A percentile compares a stretch with the other conserved stretches of the same genome.
Evolutionary conservation across 1,139 yeast species (phyloP).

Genomic region (Debaryomyces coudertii): DNA sequence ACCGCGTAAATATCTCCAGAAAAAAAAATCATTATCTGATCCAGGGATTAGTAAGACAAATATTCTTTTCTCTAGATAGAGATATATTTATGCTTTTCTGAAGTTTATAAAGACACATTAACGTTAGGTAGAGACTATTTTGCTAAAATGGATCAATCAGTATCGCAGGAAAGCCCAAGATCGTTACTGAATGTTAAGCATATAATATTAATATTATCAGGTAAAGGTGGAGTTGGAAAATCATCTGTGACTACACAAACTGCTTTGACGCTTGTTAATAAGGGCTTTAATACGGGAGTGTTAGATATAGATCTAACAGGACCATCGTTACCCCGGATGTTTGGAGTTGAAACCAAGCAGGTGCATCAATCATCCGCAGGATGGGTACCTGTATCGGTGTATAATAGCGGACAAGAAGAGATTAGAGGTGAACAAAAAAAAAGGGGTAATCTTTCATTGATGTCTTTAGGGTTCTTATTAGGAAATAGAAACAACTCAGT

Average conservation of each 20-base stretch:
- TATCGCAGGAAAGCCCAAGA: slow-evolving; percentile 42
- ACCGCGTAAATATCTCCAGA: slow-evolving; percentile 2
- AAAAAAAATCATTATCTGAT: slow-evolving; percentile 8
- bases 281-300: slow-evolving; percentile 85
- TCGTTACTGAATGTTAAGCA: slow-evolving; percentile 71
- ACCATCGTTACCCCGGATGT: slow-evolving; percentile 95
- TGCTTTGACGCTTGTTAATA: slow-evolving; percentile 71
- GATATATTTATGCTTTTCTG: background rate
- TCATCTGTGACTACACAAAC: slow-evolving; percentile 94
- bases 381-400: slow-evolving; percentile 83
- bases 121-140: background rate
- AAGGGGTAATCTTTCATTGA: slow-evolving; percentile 54
- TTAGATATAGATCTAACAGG: slow-evolving; percentile 95
- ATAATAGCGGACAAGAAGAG: slow-evolving; percentile 17
- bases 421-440: slow-evolving; percentile 35
- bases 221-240: slow-evolving; percentile 79
- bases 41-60: slow-evolving; percentile 4
- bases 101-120: background rate
- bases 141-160: slow-evolving; percentile 10
- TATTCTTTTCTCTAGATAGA: background rate
- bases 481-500: slow-evolving; percentile 86
- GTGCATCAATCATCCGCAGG: slow-evolving; percentile 83
- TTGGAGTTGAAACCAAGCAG: slow-evolving; percentile 80
- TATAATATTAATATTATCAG: slow-evolving; percentile 51
- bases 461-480: slow-evolving; percentile 90